A percentile compares a stretch with the other conserved stretches of the same genome.
Conservation (phyloP, 2,329 filamentous ascomycete genomes). For the Fusarium marasasianum region DNA sequence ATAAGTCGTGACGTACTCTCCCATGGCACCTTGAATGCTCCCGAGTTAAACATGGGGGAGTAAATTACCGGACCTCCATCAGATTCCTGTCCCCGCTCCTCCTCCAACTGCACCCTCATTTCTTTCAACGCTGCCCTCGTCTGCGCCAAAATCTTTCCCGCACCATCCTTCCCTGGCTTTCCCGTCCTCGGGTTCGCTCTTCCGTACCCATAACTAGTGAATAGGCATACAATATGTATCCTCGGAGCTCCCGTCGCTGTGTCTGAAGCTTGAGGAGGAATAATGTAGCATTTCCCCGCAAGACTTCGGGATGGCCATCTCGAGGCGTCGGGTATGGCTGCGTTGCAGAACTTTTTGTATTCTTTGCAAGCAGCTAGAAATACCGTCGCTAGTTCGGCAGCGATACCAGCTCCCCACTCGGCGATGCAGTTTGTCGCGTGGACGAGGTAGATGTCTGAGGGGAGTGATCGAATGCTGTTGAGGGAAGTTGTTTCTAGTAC, state of each 20-base stretch:
- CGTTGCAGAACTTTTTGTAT: constrained; percentile 41
- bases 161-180: constrained; percentile 27
- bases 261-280: constrained; percentile 41
- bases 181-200: constrained; percentile 12
- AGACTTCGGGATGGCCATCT: constrained; percentile 35
- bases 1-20: constrained; percentile 17
- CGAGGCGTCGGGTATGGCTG: constrained; percentile 15
- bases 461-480: constrained; percentile 23
- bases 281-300: constrained; percentile 42
- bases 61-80: neutral
- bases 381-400: constrained; percentile 38
- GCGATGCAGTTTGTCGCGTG: constrained; percentile 47
- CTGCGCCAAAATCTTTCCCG: constrained; percentile 22
- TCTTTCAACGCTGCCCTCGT: constrained; percentile 20
- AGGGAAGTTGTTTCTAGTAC: constrained; percentile 15
- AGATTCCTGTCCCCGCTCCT: neutral
- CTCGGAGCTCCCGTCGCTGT: constrained; percentile 31
- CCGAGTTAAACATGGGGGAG: constrained; percentile 37
- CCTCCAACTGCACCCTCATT: constrained; percentile 15
- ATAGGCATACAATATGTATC: constrained; percentile 28
- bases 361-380: constrained; percentile 40
- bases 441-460: constrained; percentile 37
- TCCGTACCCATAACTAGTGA: constrained; percentile 35
- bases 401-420: constrained; percentile 45
- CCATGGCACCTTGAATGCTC: constrained; percentile 31